Evolutionary conservation across 2,329 filamentous ascomycete genomes (phyloP), one percentile per base, ranked within the genome.

Genomic region (Acrocalymma vagum): DNA sequence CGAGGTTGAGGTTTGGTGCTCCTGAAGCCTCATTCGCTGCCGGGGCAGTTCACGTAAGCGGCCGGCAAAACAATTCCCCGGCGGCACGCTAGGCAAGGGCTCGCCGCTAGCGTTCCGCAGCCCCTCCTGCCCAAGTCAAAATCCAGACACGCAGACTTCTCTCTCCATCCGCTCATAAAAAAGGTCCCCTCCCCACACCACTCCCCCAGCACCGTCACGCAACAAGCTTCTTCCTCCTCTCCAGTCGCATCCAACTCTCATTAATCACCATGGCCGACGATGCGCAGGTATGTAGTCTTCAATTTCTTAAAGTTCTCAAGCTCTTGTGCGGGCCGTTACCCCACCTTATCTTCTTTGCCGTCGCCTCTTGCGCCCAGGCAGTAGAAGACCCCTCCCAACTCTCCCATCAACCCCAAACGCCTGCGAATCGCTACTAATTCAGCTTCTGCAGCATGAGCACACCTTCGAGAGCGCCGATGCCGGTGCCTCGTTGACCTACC

Each of bases 381-480:
- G 53, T 57, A 33, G 23, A 26, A 26, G 16, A 29, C 34, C 15
- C 10, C 16, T 25, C 30, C 40, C 29, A 29, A 41, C 38, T 30
- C 38, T 26, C 26, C 29, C 22, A 37, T 21, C 18, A 22, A 22
- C 38, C 43, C 25, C 29, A 11, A 29, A 16, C 43, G 32, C 29
- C 7, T 42, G 45, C 52, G 66, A 46, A 68, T 48, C 13, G 29
- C 7, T 42, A 47, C 52, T 67, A 46, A 68, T 48, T 13, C 25
- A 25, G 27, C 40, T 31, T 39, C 45, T 44, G 44, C 62, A 79
- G 76, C 76, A 79, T 75, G 76, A 79, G 72, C 72, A 85, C 73
- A 85, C 81, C 76, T 97, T 97, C 84, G 91, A 96, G 63, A 87
- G 85, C 78, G 90, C 86, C 82, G 91, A 96, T 82, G 92, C 95